These are phyloP conservation scores for Vanrija sp. DNA, from an alignment of 1,284 basidiomycete genomes.

Conservation along the genomic window DNA sequence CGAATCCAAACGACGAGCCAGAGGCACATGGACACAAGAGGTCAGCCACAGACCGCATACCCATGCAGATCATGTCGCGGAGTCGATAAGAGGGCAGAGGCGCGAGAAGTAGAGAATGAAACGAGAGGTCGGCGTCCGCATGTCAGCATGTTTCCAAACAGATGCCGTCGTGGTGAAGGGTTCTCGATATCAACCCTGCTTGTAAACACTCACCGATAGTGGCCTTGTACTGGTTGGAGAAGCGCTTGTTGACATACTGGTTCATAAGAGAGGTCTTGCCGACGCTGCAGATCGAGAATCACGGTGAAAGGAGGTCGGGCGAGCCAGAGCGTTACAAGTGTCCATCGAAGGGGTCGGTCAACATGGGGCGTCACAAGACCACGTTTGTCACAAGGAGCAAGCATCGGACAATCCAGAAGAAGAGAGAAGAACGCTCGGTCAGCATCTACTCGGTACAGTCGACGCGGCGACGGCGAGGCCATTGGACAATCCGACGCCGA, in stretches of 20 bases:
- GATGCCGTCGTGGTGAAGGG: neutral
- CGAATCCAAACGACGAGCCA: neutral
- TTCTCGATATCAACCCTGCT: neutral
- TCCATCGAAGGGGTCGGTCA: neutral
- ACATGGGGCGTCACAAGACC: neutral
- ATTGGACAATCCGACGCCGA: neutral
- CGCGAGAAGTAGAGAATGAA: neutral
- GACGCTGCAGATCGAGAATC: conserved; percentile 60
- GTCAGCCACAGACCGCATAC: no score
- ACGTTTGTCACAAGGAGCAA: neutral
- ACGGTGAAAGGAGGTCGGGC: neutral
- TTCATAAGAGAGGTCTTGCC: conserved; percentile 99
- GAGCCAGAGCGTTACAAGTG: neutral
- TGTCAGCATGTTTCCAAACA: no score
- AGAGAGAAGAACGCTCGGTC: no score
- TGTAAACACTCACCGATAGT: conserved; percentile 67
- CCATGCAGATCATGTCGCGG: neutral
- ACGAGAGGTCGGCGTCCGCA: neutral
- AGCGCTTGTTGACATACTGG: conserved; percentile 99
- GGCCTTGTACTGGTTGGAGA: conserved; percentile 99
- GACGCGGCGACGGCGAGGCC: no score
- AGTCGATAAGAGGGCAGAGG: neutral
- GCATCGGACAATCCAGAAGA: neutral
- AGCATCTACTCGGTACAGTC: no score
- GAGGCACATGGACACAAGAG: neutral